A percentile compares a stretch with the other conserved stretches of the same genome.
These are phyloP conservation scores for Tetracentron sinense DNA, from an alignment of 164 flowering plant genomes.

Conservation along the genomic window DNA sequence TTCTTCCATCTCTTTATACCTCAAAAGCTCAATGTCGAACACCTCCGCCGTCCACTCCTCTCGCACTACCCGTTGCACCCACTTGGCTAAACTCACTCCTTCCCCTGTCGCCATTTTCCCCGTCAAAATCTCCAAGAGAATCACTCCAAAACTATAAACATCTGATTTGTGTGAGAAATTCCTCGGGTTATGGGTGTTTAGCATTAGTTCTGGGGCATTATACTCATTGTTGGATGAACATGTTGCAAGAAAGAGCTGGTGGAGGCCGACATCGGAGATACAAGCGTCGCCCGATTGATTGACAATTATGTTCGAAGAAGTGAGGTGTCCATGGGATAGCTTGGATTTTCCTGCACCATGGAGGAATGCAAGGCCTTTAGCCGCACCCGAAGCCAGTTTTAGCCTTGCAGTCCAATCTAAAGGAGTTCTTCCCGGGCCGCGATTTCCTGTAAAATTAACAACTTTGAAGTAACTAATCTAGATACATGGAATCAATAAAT, in stretches of 20 bases:
- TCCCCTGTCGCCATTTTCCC: slow-evolving; percentile 30
- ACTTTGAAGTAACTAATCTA: not conserved
- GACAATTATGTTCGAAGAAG: slow-evolving; percentile 38
- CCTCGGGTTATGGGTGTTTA: not conserved
- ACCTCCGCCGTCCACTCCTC: slow-evolving; percentile 47
- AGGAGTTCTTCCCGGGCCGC: slow-evolving; percentile 43
- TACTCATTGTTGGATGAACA: slow-evolving; percentile 19
- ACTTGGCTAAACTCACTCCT: slow-evolving; percentile 30
- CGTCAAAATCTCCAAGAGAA: slow-evolving; percentile 45
- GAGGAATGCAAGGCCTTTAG: slow-evolving; percentile 40
- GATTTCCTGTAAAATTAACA: slow-evolving; percentile 25
- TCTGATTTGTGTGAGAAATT: slow-evolving; percentile 27
- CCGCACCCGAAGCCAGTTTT: slow-evolving; percentile 32
- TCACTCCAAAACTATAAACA: slow-evolving; percentile 46
- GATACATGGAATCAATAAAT: not conserved
- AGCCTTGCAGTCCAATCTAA: slow-evolving; percentile 42
- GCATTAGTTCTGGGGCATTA: slow-evolving; percentile 29
- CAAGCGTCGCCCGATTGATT: slow-evolving; percentile 31
- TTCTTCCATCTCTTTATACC: slow-evolving; percentile 41
- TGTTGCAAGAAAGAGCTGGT: slow-evolving; percentile 22
- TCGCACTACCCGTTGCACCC: slow-evolving; percentile 36
- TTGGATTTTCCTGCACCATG: slow-evolving; percentile 25
- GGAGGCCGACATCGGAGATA: slow-evolving; percentile 36
- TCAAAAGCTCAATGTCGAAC: slow-evolving; percentile 52
- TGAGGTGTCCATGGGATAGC: slow-evolving; percentile 39